Percentiles rank a stretch among this genome's conserved stretches.
These are phyloP conservation scores for Penicillium manginii DNA, from an alignment of 495 filamentous ascomycete species.

Conservation along the genomic window DNA sequence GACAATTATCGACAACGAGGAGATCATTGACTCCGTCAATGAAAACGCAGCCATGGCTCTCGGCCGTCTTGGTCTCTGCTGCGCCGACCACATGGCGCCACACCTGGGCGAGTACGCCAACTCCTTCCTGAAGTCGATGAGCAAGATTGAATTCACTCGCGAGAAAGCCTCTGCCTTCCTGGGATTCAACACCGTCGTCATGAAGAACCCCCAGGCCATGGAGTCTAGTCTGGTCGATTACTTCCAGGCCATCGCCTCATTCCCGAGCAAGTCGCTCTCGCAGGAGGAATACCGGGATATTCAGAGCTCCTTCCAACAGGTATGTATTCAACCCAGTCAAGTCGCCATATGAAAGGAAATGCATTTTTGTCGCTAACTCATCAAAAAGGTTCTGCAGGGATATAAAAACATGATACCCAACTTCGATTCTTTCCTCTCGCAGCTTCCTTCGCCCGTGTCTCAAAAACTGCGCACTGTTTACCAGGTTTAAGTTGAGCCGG, in stretches of 20 bases:
- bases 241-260: conserved; percentile 81
- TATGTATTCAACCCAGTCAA: conserved; percentile 24
- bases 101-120: conserved; percentile 80
- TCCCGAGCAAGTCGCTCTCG: conserved; percentile 59
- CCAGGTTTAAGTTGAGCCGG: conserved; percentile 35
- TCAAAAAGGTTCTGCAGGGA: conserved; percentile 70
- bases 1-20: conserved; percentile 77
- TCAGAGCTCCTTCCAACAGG: conserved; percentile 55
- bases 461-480: conserved; percentile 55
- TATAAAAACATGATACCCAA: conserved; percentile 86
- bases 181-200: conserved; percentile 83
- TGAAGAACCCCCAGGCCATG: conserved; percentile 89
- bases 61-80: conserved; percentile 85
- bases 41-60: conserved; percentile 96
- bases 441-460: conserved; percentile 65
- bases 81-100: conserved; percentile 74
- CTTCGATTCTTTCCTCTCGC: conserved; percentile 77
- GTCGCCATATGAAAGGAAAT: no score
- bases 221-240: conserved; percentile 81
- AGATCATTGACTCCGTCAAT: conserved; percentile 86
- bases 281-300: conserved; percentile 57
- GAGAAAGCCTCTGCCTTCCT: conserved; percentile 94
- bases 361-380: conserved; percentile 10
- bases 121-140: conserved; percentile 79
- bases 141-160: conserved; percentile 82